Conservation (phyloP, 2,329 filamentous ascomycete species). For the Coniella vitis region DNA sequence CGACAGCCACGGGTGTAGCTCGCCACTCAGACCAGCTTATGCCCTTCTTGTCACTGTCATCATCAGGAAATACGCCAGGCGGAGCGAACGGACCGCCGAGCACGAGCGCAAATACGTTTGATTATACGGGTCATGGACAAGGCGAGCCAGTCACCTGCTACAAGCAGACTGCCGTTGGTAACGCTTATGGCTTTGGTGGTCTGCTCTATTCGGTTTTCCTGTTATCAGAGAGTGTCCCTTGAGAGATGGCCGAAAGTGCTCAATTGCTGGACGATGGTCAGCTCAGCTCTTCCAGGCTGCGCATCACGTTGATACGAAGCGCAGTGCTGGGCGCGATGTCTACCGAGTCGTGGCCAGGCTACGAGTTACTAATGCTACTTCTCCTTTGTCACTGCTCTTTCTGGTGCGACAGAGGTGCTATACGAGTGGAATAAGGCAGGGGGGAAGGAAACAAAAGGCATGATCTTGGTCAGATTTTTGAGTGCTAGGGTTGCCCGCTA, state of each 20-base stretch:
- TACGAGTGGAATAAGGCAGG: too few relatives aligned
- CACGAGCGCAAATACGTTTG: slow-evolving; percentile 49
- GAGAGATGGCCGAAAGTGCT: slow-evolving; percentile 55
- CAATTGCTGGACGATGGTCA: slow-evolving; percentile 64
- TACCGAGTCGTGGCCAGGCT: too few relatives aligned
- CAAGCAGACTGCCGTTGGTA: slow-evolving; percentile 75
- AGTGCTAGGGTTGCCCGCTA: too few relatives aligned
- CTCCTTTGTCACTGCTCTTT: too few relatives aligned
- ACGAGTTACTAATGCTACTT: too few relatives aligned
- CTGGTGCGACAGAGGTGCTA: too few relatives aligned
- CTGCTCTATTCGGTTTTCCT: slow-evolving; percentile 63
- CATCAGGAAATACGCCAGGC: slow-evolving; percentile 47
- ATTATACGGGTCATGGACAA: slow-evolving; percentile 31
- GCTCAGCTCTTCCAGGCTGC: slow-evolving; percentile 61
- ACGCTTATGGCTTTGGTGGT: slow-evolving; percentile 75
- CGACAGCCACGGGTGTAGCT: too few relatives aligned
- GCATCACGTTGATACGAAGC: too few relatives aligned
- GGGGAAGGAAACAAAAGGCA: too few relatives aligned
- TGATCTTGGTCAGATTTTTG: too few relatives aligned
- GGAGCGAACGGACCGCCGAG: slow-evolving; percentile 41
- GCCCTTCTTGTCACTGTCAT: slow-evolving; percentile 79
- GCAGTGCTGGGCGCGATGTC: too few relatives aligned
- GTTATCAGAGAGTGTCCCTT: too few relatives aligned
- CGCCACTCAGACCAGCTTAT: slow-evolving; percentile 52
- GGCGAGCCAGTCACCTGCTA: slow-evolving; percentile 72